These are phyloP conservation scores for Exophiala viscosa DNA, from an alignment of 2,329 filamentous ascomycete species.

Conservation along the genomic window DNA sequence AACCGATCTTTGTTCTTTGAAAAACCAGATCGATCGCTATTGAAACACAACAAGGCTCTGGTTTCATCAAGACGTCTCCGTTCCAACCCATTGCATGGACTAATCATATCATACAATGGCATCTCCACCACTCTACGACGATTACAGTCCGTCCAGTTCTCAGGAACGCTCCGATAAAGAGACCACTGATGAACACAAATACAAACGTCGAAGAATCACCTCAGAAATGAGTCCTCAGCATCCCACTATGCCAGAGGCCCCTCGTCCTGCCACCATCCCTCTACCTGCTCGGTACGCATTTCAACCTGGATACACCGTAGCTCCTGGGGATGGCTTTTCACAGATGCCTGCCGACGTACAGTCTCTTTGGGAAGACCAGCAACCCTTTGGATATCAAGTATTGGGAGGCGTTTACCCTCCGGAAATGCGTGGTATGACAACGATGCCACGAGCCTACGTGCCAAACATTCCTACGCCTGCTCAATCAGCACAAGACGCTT, in stretches of 20 bases:
- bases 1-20: not conserved
- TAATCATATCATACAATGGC: slow-evolving; percentile 11
- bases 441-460: not conserved
- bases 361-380: slow-evolving; percentile 15
- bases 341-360: not conserved
- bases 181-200: slow-evolving; percentile 13
- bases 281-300: not conserved
- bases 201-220: slow-evolving; percentile 21
- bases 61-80: not conserved
- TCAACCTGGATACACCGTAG: not conserved
- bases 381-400: slow-evolving; percentile 15
- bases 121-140: slow-evolving; percentile 18
- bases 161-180: slow-evolving; percentile 18
- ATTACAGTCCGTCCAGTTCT: slow-evolving; percentile 12
- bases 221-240: slow-evolving; percentile 1
- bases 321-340: not conserved
- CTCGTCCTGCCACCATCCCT: not conserved
- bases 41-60: too few species aligned
- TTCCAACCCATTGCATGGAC: slow-evolving; percentile 5
- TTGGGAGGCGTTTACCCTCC: slow-evolving; percentile 15
- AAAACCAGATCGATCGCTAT: not conserved
- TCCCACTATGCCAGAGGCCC: slow-evolving; percentile 12
- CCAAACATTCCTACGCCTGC: not conserved
- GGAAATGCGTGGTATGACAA: slow-evolving; percentile 13
- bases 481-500: slow-evolving; percentile 3